Base-by-base conservation (phyloP, 441 rosid genomes). In the Gossypium lobatum region DNA sequence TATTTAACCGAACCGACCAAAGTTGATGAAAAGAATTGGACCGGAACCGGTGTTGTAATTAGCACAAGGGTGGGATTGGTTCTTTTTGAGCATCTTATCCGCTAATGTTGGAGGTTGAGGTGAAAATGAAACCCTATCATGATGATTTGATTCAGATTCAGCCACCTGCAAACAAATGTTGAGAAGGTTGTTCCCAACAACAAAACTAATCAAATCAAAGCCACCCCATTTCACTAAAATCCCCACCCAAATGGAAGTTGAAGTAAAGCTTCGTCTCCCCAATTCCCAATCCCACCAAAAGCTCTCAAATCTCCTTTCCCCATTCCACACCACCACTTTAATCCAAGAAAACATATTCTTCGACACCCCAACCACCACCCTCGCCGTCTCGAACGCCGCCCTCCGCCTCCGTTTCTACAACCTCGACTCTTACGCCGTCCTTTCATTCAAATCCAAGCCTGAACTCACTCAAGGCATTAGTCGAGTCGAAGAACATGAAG, bases 361-460 rank as follows among this genome's bases (percentile, higher is more conserved):
- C 81, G 91, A 89, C 78, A 82, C 87, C 61, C 66, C 75, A 13
- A 45, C 55, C 59, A 70, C 81, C 70, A 77, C 77, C 31, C 90
- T 89, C 76, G 79, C 87, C 53, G 76, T 87, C 31, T 67, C 73
- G 73, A 81, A 73, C 66, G 73, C 89, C 64, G 82, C 80, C 59
- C 88, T 89, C 64, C 91, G 91, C 48, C 79, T 89, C 77, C 91
- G 91, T 66, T 88, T 90, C 86, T 85, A 87, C 88, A 73, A 87
- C 70, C 81, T 80, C 57, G 82, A 82, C 66, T 74, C 85, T 34
- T 79, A 70, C 39, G 84, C 88, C 64, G 73, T 83, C 59, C 84
- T 84, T 77, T 84, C 91, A 42, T 85, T 90, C 79, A 86, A 88
- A 71, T 82, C 87, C 76, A 82, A 80, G 61, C 88, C 91, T 79